phyloP scores from a whole-genome alignment of 169 alveolate species.

The Eimeria sp. region DNA sequence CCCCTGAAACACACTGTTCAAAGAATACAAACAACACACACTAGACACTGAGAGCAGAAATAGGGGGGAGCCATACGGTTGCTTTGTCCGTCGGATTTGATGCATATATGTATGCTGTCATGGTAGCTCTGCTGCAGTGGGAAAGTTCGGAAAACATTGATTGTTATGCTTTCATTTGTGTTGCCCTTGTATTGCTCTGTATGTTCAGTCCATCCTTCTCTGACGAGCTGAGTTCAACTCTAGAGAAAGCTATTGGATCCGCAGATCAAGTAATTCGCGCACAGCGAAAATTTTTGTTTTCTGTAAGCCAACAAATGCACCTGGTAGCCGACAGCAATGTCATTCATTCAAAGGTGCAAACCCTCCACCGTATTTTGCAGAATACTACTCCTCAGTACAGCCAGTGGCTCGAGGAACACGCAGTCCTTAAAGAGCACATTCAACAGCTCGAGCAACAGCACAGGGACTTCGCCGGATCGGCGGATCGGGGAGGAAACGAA shows the following conservation, averaged over 20 bases:
- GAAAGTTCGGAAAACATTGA: too few species aligned
- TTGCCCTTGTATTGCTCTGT: background rate
- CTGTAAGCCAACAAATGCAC: constrained; percentile 35
- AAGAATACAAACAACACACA: too few species aligned
- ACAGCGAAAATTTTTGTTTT: constrained; percentile 48
- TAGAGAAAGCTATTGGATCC: constrained; percentile 40
- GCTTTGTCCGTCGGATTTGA: too few species aligned
- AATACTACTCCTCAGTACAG: constrained; percentile 12
- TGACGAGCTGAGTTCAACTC: constrained; percentile 41
- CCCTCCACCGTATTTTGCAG: constrained; percentile 21
- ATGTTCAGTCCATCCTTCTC: constrained; percentile 26
- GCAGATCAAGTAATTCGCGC: constrained; percentile 32
- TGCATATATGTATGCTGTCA: too few species aligned
- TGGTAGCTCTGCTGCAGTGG: too few species aligned
- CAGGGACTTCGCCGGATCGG: background rate
- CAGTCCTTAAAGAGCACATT: constrained; percentile 19
- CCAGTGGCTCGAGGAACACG: constrained; percentile 54
- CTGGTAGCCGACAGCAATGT: constrained; percentile 58
- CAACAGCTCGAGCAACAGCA: constrained; percentile 58
- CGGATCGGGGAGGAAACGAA: background rate
- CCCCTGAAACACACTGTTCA: too few species aligned
- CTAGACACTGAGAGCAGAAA: too few species aligned
- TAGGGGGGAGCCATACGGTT: too few species aligned
- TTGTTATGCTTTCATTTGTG: background rate
- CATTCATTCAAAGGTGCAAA: constrained; percentile 37